A percentile compares a stretch with the other conserved stretches of the same genome.
These are phyloP conservation scores for Ustilago xerochloae DNA, from an alignment of 1,284 basidiomycete genomes.

Conservation along the genomic window DNA sequence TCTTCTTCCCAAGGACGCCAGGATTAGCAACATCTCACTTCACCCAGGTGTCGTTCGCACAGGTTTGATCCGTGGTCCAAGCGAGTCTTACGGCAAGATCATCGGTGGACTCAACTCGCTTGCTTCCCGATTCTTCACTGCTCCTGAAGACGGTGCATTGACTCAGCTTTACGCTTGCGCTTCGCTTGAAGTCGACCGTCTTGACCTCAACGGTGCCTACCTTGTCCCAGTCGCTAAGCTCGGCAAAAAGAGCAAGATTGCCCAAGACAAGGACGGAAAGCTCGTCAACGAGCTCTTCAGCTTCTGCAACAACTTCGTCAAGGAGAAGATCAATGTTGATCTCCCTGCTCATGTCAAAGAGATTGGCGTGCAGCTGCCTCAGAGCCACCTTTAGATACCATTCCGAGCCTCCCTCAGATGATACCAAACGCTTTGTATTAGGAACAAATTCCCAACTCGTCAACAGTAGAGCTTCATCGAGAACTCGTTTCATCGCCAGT, in stretches of 20 bases:
- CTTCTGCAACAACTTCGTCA: slow-evolving; percentile 41
- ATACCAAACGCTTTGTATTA: neutral
- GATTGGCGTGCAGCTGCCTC: slow-evolving; percentile 31
- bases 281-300: slow-evolving; percentile 40
- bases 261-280: slow-evolving; percentile 41
- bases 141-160: slow-evolving; percentile 58
- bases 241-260: slow-evolving; percentile 36
- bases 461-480: no score
- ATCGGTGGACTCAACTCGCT: slow-evolving; percentile 17
- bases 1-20: slow-evolving; percentile 31
- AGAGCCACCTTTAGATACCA: slow-evolving; percentile 28
- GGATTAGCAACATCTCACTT: slow-evolving; percentile 40
- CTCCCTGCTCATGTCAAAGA: slow-evolving; percentile 18
- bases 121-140: slow-evolving; percentile 38
- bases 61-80: slow-evolving; percentile 22
- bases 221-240: slow-evolving; percentile 60
- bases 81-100: slow-evolving; percentile 45
- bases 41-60: slow-evolving; percentile 50
- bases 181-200: slow-evolving; percentile 59
- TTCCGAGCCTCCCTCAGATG: neutral
- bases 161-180: slow-evolving; percentile 65
- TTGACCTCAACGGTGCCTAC: slow-evolving; percentile 56
- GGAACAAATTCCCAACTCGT: no score
- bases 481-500: no score
- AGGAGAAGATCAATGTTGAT: slow-evolving; percentile 46